phyloP scores from a whole-genome alignment of 2,329 filamentous ascomycete species.

The Pyrenophora seminiperda region DNA sequence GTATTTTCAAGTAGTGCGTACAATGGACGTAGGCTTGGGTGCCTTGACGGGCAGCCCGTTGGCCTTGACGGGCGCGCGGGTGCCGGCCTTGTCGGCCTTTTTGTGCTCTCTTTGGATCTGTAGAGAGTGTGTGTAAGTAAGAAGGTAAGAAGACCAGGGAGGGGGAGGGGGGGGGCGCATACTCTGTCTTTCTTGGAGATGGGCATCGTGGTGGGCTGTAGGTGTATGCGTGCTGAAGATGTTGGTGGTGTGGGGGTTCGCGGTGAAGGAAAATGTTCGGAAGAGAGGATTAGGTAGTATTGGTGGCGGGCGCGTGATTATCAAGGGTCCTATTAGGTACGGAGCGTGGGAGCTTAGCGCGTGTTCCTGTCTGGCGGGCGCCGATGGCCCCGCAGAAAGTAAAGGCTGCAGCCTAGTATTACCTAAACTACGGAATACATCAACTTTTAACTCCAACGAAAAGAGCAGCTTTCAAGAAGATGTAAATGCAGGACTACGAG shows the following conservation, averaged over 20 bases:
- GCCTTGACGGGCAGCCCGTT: conserved; percentile 62
- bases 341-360: no score
- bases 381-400: no score
- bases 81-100: conserved; percentile 60
- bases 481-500: no score
- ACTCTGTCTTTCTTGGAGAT: conserved; percentile 57
- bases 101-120: conserved; percentile 61
- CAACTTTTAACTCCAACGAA: no score
- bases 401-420: no score
- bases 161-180: conserved; percentile 14
- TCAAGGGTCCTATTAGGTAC: no score
- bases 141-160: no score
- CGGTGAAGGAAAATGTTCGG: conserved; percentile 9
- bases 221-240: neutral
- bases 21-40: conserved; percentile 58
- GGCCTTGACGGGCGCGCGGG: conserved; percentile 59
- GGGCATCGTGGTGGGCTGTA: conserved; percentile 46
- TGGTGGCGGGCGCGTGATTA: conserved; percentile 6
- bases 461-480: no score
- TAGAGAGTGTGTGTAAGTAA: neutral
- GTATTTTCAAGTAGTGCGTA: conserved; percentile 29
- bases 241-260: neutral
- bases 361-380: no score
- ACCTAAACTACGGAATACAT: no score
- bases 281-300: no score